Evolutionary conservation across 139 green algal genomes (phyloP).

Genomic region (Tetratostichococcus sp.): DNA sequence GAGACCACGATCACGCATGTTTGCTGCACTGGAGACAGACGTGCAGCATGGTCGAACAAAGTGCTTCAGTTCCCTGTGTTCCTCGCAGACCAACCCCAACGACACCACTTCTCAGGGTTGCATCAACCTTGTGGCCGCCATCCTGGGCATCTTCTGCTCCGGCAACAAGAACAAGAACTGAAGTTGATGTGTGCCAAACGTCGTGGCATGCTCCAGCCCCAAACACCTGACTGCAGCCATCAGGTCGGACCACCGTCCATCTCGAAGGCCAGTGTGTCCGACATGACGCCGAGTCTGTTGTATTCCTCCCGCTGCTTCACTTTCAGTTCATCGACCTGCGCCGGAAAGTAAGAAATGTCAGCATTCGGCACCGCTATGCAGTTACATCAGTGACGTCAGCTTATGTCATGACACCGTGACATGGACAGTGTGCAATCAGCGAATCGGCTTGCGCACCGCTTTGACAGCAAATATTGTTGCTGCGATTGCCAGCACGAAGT

Average conservation of each 20-base stretch:
- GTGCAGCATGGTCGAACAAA: too few species aligned
- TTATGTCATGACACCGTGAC: too few species aligned
- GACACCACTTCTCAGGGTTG: background rate
- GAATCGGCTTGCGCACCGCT: too few species aligned
- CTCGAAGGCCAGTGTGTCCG: slow-evolving; percentile 15
- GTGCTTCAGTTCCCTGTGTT: too few species aligned
- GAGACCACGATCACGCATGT: too few species aligned
- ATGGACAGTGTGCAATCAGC: too few species aligned
- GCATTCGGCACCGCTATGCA: too few species aligned
- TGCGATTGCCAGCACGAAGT: slow-evolving; percentile 19
- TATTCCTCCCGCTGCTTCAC: slow-evolving; percentile 20
- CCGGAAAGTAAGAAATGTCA: background rate
- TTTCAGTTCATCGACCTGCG: slow-evolving; percentile 16
- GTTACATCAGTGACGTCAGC: too few species aligned
- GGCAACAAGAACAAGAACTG: background rate
- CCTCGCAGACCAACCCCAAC: background rate
- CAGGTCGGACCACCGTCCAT: background rate
- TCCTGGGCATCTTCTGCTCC: background rate
- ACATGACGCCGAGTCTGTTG: slow-evolving; percentile 9
- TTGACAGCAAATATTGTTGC: slow-evolving; percentile 17
- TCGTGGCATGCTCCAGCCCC: too few species aligned
- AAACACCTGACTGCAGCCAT: too few species aligned
- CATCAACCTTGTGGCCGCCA: background rate
- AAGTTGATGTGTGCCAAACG: too few species aligned
- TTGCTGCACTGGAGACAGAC: too few species aligned